These are phyloP conservation scores for Leonotis leonurus DNA, from an alignment of 257 asterid genomes.

Conservation along the genomic window DNA sequence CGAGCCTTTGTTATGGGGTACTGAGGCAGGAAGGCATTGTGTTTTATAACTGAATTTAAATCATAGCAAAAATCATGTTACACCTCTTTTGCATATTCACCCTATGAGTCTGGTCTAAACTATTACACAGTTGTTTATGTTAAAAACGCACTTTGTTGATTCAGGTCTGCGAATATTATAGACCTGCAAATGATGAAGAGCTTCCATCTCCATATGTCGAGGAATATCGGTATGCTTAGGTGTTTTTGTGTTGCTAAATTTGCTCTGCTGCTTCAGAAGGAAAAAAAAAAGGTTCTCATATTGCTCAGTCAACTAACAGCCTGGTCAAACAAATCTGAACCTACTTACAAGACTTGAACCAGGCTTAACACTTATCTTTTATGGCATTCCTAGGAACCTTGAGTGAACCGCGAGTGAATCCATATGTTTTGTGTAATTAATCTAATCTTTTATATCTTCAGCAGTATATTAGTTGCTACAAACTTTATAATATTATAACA, in stretches of 20 bases:
- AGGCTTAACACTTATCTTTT: not conserved
- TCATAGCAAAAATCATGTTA: not conserved
- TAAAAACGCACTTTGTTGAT: slow-evolving; percentile 16
- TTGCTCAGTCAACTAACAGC: not conserved
- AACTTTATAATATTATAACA: not conserved
- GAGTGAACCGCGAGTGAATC: not conserved
- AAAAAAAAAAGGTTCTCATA: not conserved
- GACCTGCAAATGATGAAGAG: slow-evolving; percentile 87
- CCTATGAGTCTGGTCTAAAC: not conserved
- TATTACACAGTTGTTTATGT: not conserved
- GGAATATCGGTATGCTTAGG: slow-evolving; percentile 60
- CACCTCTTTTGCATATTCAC: not conserved
- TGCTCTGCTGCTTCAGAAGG: slow-evolving; percentile 8
- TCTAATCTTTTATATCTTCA: not conserved
- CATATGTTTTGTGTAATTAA: not conserved
- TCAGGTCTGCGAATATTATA: slow-evolving; percentile 59
- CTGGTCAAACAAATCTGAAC: slow-evolving; percentile 4
- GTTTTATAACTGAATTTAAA: not conserved
- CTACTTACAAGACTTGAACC: not conserved
- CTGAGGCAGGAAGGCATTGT: not conserved
- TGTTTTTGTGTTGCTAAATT: slow-evolving; percentile 2
- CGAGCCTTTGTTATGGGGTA: not conserved
- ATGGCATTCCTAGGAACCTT: not conserved
- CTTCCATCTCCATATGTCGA: slow-evolving; percentile 80
- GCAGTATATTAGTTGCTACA: not conserved